Base-by-base conservation (phyloP, 2,329 filamentous ascomycete species). In the Trichoderma sp. region DNA sequence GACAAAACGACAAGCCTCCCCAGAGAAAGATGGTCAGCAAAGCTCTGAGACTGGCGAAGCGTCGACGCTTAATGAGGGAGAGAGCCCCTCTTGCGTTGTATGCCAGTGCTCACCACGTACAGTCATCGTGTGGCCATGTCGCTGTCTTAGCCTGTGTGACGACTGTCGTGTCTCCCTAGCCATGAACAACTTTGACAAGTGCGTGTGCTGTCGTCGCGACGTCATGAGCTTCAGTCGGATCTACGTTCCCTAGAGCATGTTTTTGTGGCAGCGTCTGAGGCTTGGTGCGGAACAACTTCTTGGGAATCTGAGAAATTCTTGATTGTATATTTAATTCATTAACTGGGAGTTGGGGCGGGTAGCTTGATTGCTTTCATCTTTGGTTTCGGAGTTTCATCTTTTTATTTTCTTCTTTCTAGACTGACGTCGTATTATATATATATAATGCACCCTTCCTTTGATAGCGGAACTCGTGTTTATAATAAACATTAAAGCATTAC, bases 171-270 rank as follows among this genome's bases (percentile, higher is more conserved):
- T 98, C 43, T 95, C 93, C 55, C 85, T 98, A 71, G 96, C 96
- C 4, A 94, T 97, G 89, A 96, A 97, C 78, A 98, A 98, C 78
- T 98, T 97, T 78, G 93, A 94, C 72, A 96, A 93, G 77, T 99
- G 96, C 77, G 94, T 98, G 49, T 98, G 95, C 76, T 98, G 96
- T 79, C 87, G 96, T 62, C 88, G 93, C 68, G 92, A 96, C 74
- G 93, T 98, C 35, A 88, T 89, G 68, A 96, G 94, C 67, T 98
- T 97, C 79, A 94, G 93, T 73, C 88, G 93, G 74, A 89, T 99
- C 70, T 99, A 92, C 83, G 94, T 98, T 52, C 96, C 96, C 3
- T 75, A 64, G n/a, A 62, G 24, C 47, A n/a, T n/a, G 8, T 13
- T 49, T 49, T 5, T 27, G 14, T 37, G 10, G 31, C 37, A 59